Conservation (phyloP, 371 early-diverging fungal genomes). For the Mucor irregularis region DNA sequence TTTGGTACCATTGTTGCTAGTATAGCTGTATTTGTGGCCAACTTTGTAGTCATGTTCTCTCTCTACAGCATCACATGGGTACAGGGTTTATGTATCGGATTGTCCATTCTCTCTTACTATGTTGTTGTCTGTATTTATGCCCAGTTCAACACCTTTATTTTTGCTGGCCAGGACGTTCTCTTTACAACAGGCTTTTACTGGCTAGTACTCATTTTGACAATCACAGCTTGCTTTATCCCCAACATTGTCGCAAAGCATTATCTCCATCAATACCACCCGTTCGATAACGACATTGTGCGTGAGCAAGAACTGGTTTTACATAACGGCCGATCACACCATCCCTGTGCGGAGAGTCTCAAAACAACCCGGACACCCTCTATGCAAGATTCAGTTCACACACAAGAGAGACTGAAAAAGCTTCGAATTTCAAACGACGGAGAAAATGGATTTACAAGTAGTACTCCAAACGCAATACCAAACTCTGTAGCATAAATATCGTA, state of each 20-base stretch:
- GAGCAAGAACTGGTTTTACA: slow-evolving; percentile 50
- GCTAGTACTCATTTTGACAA: slow-evolving; percentile 46
- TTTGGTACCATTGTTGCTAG: slow-evolving; percentile 81
- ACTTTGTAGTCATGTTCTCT: slow-evolving; percentile 77
- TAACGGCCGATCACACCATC: slow-evolving; percentile 3
- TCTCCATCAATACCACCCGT: slow-evolving; percentile 54
- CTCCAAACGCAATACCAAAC: background rate
- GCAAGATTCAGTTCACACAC: background rate
- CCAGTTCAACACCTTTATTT: slow-evolving; percentile 40
- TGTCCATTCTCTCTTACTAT: slow-evolving; percentile 53
- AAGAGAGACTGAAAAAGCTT: background rate
- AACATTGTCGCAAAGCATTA: slow-evolving; percentile 44
- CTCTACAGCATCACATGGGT: slow-evolving; percentile 81
- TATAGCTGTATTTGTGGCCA: slow-evolving; percentile 74
- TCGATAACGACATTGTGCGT: slow-evolving; percentile 65
- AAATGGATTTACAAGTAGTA: too few relatives aligned
- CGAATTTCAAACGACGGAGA: background rate
- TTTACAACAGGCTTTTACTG: slow-evolving; percentile 56
- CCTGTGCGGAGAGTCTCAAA: background rate
- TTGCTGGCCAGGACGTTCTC: slow-evolving; percentile 47
- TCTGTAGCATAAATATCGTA: background rate
- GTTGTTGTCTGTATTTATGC: slow-evolving; percentile 53
- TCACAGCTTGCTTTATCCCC: slow-evolving; percentile 51
- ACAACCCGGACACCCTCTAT: background rate
- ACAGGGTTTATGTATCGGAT: slow-evolving; percentile 55